Conservation (phyloP, 2,329 filamentous ascomycete genomes). For the Cordyceps militaris region DNA sequence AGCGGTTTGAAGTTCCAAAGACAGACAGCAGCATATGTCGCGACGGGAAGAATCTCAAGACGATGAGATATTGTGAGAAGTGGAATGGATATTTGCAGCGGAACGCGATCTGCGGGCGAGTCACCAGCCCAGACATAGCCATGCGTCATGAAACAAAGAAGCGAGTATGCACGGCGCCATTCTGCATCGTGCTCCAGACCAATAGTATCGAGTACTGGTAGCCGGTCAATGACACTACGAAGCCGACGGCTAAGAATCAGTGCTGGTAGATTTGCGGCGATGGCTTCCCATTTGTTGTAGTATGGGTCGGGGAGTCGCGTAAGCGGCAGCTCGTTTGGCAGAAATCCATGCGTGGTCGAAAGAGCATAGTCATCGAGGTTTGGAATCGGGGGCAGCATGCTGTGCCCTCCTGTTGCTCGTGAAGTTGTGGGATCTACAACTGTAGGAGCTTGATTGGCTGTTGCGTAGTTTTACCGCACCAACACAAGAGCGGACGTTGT, state of each 20-base stretch:
- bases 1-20: slow-evolving; percentile 97
- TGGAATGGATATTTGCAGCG: slow-evolving; percentile 75
- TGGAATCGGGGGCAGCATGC: slow-evolving; percentile 55
- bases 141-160: slow-evolving; percentile 87
- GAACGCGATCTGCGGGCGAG: slow-evolving; percentile 68
- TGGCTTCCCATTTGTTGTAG: slow-evolving; percentile 90
- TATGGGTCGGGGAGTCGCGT: slow-evolving; percentile 78
- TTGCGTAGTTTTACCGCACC: neutral
- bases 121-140: slow-evolving; percentile 96
- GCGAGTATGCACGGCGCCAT: slow-evolving; percentile 88
- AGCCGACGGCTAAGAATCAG: slow-evolving; percentile 80
- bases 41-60: slow-evolving; percentile 84
- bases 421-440: neutral
- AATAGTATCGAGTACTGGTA: slow-evolving; percentile 77
- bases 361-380: slow-evolving; percentile 71
- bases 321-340: slow-evolving; percentile 74
- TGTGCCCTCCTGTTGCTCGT: neutral
- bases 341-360: slow-evolving; percentile 73
- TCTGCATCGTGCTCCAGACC: slow-evolving; percentile 77
- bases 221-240: slow-evolving; percentile 67
- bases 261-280: slow-evolving; percentile 78
- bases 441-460: neutral
- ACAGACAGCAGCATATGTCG: slow-evolving; percentile 85
- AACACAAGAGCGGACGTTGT: neutral
- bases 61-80: slow-evolving; percentile 68